These are phyloP conservation scores for Amanita rimosa DNA, from an alignment of 768 basidiomycete species.

Conservation along the genomic window DNA sequence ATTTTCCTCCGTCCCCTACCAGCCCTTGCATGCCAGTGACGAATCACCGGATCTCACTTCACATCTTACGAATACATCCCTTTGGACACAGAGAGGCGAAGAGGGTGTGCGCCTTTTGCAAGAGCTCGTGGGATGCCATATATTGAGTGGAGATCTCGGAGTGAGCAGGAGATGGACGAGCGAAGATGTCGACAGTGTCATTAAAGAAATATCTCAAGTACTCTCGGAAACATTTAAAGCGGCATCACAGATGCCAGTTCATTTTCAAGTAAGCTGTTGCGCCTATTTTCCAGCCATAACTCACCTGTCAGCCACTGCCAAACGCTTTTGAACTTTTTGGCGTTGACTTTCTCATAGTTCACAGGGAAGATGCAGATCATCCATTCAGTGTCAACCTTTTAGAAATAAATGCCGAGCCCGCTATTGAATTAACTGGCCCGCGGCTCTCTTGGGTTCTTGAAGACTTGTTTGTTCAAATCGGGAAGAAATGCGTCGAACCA, in stretches of 20 bases:
- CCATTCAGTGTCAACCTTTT: slow-evolving; percentile 60
- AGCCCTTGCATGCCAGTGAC: slow-evolving; percentile 25
- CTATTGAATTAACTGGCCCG: slow-evolving; percentile 86
- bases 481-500: slow-evolving; percentile 56
- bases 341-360: slow-evolving; percentile 78
- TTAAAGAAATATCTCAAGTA: slow-evolving; percentile 49
- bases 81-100: slow-evolving; percentile 62
- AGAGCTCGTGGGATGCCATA: slow-evolving; percentile 60
- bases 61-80: slow-evolving; percentile 88
- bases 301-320: slow-evolving; percentile 48
- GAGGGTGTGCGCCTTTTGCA: slow-evolving; percentile 66
- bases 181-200: slow-evolving; percentile 32
- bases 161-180: slow-evolving; percentile 15
- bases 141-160: slow-evolving; percentile 26
- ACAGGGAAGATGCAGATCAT: slow-evolving; percentile 12
- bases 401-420: slow-evolving; percentile 93
- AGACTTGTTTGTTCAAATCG: slow-evolving; percentile 68
- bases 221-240: slow-evolving; percentile 81
- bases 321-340: slow-evolving; percentile 96
- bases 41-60: slow-evolving; percentile 40
- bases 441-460: slow-evolving; percentile 72
- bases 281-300: not conserved
- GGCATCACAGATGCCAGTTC: slow-evolving; percentile 66
- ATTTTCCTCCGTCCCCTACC: slow-evolving; percentile 73
- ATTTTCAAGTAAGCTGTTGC: slow-evolving; percentile 59